Conservation (phyloP, 2,329 filamentous ascomycete species). For the Colletotrichum liaoningense region DNA sequence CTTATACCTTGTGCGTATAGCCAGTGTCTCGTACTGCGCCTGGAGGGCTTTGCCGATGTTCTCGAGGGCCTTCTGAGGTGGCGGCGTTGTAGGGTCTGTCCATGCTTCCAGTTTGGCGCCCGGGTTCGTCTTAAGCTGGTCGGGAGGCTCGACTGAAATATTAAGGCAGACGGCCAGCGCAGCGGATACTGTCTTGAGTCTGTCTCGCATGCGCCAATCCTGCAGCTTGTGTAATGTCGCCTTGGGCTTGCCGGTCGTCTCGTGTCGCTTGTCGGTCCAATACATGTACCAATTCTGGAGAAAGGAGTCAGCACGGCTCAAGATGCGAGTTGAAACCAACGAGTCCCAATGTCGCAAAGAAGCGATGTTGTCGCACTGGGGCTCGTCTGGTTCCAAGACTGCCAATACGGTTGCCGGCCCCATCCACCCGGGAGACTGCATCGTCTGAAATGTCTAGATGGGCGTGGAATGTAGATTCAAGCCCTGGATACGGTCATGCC, state of each 20-base stretch:
- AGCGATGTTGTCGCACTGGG: neutral
- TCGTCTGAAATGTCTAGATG: neutral
- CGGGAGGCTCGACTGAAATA: constrained; percentile 96
- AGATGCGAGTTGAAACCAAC: constrained; percentile 4
- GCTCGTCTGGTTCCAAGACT: neutral
- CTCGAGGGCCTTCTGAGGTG: constrained; percentile 86
- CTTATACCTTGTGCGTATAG: constrained; percentile 96
- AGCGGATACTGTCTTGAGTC: constrained; percentile 95
- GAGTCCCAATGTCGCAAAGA: constrained; percentile 8
- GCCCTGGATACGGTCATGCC: neutral
- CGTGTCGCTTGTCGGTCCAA: constrained; percentile 97
- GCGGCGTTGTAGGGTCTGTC: constrained; percentile 89
- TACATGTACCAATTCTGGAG: constrained; percentile 98
- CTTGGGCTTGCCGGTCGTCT: constrained; percentile 90
- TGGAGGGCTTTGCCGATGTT: constrained; percentile 97
- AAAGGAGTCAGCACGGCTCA: constrained; percentile 34
- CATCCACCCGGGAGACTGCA: constrained; percentile 15
- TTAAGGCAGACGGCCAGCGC: constrained; percentile 95
- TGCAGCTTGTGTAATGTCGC: constrained; percentile 75
- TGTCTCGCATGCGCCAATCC: constrained; percentile 97
- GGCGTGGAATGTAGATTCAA: constrained; percentile 5
- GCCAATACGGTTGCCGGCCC: neutral
- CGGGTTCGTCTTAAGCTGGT: constrained; percentile 94
- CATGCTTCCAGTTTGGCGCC: constrained; percentile 96
- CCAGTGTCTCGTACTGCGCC: constrained; percentile 94